Percentiles rank a stretch among this genome's conserved stretches.
Evolutionary conservation across 495 filamentous ascomycete species (phyloP).

Genomic region (Lophiostoma macrostomum): DNA sequence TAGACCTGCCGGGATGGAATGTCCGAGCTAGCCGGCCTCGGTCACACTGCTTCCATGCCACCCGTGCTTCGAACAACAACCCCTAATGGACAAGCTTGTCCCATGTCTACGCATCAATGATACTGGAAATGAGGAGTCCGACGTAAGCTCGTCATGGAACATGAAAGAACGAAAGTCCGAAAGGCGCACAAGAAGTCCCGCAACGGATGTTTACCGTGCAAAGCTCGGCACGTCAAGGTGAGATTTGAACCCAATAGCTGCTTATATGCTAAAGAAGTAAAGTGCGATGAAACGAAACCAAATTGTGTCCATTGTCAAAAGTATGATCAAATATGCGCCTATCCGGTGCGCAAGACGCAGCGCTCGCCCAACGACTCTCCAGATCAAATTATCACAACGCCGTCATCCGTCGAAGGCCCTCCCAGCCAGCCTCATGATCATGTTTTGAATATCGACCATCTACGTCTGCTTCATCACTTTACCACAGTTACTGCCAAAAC

Average conservation of each 20-base stretch:
- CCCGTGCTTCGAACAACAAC: too few species aligned
- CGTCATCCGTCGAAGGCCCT: conserved; percentile 10
- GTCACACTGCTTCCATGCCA: too few species aligned
- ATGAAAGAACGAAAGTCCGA: conserved; percentile 15
- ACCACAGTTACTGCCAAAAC: conserved; percentile 3
- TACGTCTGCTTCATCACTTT: conserved; percentile 29
- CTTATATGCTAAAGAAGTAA: too few species aligned
- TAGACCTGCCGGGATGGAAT: too few species aligned
- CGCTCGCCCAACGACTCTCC: neutral
- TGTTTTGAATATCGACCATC: conserved; percentile 7
- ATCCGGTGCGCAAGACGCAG: conserved; percentile 6
- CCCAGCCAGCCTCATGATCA: neutral
- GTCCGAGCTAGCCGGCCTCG: too few species aligned
- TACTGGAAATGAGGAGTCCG: too few species aligned
- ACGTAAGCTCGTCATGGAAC: neutral
- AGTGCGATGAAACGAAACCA: conserved; percentile 28
- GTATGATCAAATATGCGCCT: conserved; percentile 21
- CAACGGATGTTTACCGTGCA: conserved; percentile 22
- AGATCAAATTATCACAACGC: conserved; percentile 6
- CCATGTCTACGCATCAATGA: too few species aligned
- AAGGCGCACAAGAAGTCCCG: conserved; percentile 25
- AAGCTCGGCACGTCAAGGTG: conserved; percentile 24
- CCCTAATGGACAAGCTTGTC: too few species aligned
- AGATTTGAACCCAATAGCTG: neutral
- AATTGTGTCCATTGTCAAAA: conserved; percentile 22